Percentiles rank a stretch among this genome's conserved stretches.
phyloP scores from a whole-genome alignment of 768 basidiomycete species.

The Mycena rosella region DNA sequence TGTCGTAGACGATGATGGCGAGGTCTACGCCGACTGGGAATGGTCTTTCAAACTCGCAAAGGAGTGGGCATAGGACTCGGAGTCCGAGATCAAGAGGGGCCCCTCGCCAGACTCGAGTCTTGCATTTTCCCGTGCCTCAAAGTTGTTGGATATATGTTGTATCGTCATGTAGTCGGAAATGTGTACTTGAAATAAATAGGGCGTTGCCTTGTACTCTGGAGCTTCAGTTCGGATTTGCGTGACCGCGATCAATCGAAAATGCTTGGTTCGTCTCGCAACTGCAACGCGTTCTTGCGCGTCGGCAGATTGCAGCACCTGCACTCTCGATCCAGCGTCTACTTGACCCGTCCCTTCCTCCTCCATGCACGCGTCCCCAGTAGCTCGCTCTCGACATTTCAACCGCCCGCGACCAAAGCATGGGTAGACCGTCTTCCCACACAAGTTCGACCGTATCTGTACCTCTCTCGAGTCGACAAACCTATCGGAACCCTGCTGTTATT shows the following conservation, averaged over 20 bases:
- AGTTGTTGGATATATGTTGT: conserved; percentile 22
- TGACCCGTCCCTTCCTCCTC: conserved; percentile 17
- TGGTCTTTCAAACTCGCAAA: conserved; percentile 95
- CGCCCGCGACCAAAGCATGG: conserved; percentile 60
- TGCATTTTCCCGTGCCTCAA: conserved; percentile 10
- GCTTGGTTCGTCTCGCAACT: conserved; percentile 14
- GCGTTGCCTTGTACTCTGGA: no score
- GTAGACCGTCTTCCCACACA: conserved; percentile 71
- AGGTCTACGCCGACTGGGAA: conserved; percentile 87
- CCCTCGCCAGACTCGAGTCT: no score
- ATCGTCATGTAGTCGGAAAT: conserved; percentile 24
- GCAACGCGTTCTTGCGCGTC: conserved; percentile 16
- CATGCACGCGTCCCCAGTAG: conserved; percentile 19
- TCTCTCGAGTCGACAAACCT: conserved; percentile 95
- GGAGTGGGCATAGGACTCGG: no score
- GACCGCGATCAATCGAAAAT: no score
- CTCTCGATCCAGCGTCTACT: background rate
- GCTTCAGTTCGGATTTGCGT: conserved; percentile 1
- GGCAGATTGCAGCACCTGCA: conserved; percentile 2
- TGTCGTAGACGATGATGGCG: conserved; percentile 89
- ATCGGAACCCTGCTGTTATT: conserved; percentile 93
- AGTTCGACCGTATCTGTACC: conserved; percentile 82
- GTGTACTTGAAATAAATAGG: conserved; percentile 4
- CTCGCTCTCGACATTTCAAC: conserved; percentile 17
- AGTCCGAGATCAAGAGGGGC: no score